phyloP scores from a whole-genome alignment of 192 early-diverging fungal species.

The Kappamyces sp. region DNA sequence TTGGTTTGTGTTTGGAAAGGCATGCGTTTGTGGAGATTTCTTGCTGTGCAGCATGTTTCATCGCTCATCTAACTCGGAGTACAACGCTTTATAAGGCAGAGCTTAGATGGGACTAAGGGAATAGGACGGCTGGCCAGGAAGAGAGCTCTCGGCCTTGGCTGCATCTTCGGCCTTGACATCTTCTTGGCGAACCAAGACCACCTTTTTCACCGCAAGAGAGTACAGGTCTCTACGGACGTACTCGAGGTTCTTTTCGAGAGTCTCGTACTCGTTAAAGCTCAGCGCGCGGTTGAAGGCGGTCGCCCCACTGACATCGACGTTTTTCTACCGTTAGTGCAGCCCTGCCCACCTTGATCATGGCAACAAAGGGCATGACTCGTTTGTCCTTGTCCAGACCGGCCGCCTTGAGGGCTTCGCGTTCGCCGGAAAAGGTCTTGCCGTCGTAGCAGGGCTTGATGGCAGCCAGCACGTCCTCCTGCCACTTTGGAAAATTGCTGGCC shows the following conservation, averaged over 20 bases:
- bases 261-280: conserved; percentile 74
- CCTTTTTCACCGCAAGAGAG: conserved; percentile 28
- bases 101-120: too few species aligned
- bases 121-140: conserved; percentile 44
- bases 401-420: conserved; percentile 41
- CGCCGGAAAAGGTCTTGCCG: conserved; percentile 23
- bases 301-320: conserved; percentile 58
- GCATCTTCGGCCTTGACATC: conserved; percentile 32
- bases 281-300: conserved; percentile 77
- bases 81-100: too few species aligned
- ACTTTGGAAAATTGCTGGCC: conserved; percentile 79
- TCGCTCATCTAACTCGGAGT: too few species aligned
- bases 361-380: conserved; percentile 93
- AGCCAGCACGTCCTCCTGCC: conserved; percentile 72
- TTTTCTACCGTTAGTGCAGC: conserved; percentile 39
- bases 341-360: conserved; percentile 72
- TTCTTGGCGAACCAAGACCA: conserved; percentile 26
- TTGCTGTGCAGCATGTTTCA: too few species aligned
- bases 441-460: conserved; percentile 39
- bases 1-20: too few species aligned
- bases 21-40: too few species aligned
- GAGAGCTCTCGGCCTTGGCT: conserved; percentile 35
- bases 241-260: conserved; percentile 48
- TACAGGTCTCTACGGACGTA: conserved; percentile 40
- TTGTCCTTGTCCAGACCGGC: conserved; percentile 87